Percentiles rank a stretch among this genome's conserved stretches.
These are phyloP conservation scores for Saccharomycopsis selenospora DNA, from an alignment of 805 yeast genomes.

Conservation along the genomic window DNA sequence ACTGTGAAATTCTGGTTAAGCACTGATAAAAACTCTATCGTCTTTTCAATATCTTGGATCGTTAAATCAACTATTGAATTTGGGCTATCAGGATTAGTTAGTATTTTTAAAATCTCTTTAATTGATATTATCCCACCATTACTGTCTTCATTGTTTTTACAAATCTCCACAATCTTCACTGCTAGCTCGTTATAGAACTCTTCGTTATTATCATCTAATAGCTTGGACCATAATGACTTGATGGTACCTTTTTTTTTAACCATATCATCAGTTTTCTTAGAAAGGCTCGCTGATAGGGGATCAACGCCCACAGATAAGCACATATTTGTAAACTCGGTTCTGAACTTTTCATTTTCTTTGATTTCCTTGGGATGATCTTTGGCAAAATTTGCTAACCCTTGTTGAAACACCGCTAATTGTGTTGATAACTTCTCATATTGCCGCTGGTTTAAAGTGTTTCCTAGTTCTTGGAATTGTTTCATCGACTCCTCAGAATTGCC, in stretches of 20 bases:
- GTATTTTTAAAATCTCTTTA: conserved; percentile 39
- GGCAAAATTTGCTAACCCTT: conserved; percentile 70
- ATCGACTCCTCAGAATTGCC: conserved; percentile 7
- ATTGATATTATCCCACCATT: conserved; percentile 80
- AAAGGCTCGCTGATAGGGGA: conserved; percentile 48
- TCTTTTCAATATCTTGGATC: conserved; percentile 47
- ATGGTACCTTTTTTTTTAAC: conserved; percentile 24
- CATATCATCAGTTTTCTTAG: conserved; percentile 28
- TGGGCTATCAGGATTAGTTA: conserved; percentile 25
- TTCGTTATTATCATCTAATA: conserved; percentile 30
- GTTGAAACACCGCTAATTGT: conserved; percentile 71
- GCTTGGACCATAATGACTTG: conserved; percentile 31
- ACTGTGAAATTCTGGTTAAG: conserved; percentile 70
- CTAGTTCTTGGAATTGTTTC: conserved; percentile 14
- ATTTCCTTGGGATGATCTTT: conserved; percentile 64
- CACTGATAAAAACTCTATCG: conserved; percentile 44
- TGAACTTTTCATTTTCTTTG: conserved; percentile 51
- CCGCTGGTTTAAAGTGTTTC: conserved; percentile 33
- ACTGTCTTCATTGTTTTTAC: conserved; percentile 57
- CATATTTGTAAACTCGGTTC: conserved; percentile 66
- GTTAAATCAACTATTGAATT: conserved; percentile 27
- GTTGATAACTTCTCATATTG: conserved; percentile 58
- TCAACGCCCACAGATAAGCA: conserved; percentile 81
- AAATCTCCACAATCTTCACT: conserved; percentile 67
- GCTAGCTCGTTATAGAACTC: conserved; percentile 64